Percentiles rank a stretch among this genome's conserved stretches.
Conservation (phyloP, 179 eudicot genomes). For the Carnegiea gigantea region DNA sequence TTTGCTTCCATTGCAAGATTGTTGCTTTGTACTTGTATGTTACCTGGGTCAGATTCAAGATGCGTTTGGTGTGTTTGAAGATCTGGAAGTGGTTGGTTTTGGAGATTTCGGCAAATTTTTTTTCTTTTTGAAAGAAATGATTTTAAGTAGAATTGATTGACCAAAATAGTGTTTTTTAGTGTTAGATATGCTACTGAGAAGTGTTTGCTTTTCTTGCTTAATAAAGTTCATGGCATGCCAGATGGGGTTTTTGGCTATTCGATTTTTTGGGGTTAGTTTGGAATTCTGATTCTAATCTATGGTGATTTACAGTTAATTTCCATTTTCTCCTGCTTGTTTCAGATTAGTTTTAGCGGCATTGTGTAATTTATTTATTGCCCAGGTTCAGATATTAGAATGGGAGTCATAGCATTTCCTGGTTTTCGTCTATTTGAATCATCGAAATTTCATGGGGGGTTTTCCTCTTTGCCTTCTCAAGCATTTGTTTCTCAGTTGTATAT, state of each 20-base stretch:
- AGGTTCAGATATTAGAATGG: neutral
- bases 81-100: slow-evolving; percentile 22
- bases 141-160: slow-evolving; percentile 22
- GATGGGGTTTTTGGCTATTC: slow-evolving; percentile 18
- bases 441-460: neutral
- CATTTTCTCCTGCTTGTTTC: neutral
- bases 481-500: neutral
- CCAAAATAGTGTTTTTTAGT: neutral
- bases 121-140: neutral
- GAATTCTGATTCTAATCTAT: slow-evolving; percentile 14
- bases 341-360: neutral
- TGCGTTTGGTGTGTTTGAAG: slow-evolving; percentile 21
- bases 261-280: neutral
- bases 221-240: slow-evolving; percentile 6
- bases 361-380: neutral
- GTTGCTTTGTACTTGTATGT: neutral
- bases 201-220: neutral
- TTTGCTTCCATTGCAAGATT: slow-evolving; percentile 14
- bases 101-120: neutral
- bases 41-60: slow-evolving; percentile 17
- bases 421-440: neutral
- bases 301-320: neutral
- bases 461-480: neutral
- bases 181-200: neutral
- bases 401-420: neutral